These are phyloP conservation scores for Plasmodium blacklocki DNA, from an alignment of 169 alveolate genomes.

Conservation along the genomic window DNA sequence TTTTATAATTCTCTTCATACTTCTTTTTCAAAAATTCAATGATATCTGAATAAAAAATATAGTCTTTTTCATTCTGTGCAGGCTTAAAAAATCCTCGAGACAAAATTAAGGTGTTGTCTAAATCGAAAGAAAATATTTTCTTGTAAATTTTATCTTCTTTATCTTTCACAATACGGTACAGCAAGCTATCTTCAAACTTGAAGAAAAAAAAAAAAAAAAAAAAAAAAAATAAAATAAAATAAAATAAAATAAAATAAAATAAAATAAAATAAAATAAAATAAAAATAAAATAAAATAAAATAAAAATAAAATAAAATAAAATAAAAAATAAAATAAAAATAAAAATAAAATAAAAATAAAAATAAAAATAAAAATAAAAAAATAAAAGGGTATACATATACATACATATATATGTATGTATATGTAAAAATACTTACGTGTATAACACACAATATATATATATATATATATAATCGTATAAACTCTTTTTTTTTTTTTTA, in stretches of 20 bases:
- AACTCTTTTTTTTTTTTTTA: background rate
- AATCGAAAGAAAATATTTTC: slow-evolving; percentile 55
- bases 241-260: too few species aligned
- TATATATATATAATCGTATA: background rate
- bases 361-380: too few species aligned
- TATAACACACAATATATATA: too few species aligned
- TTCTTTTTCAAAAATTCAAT: slow-evolving; percentile 64
- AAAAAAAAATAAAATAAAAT: too few species aligned
- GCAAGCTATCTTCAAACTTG: slow-evolving; percentile 68
- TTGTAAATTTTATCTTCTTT: slow-evolving; percentile 35
- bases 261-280: too few species aligned
- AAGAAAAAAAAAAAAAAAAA: background rate
- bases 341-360: too few species aligned
- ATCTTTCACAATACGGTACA: slow-evolving; percentile 55
- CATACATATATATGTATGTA: too few species aligned
- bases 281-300: too few species aligned
- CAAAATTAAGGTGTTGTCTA: slow-evolving; percentile 55
- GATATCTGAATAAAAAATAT: slow-evolving; percentile 57
- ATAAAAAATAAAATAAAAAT: too few species aligned
- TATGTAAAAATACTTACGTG: too few species aligned
- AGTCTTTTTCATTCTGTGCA: slow-evolving; percentile 67
- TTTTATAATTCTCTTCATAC: slow-evolving; percentile 39
- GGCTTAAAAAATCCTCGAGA: slow-evolving; percentile 65
- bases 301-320: too few species aligned
- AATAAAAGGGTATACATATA: too few species aligned